Percentiles rank a stretch among this genome's conserved stretches.
Conservation (phyloP, 768 basidiomycete genomes). For the Nevesoporus exiguus region DNA sequence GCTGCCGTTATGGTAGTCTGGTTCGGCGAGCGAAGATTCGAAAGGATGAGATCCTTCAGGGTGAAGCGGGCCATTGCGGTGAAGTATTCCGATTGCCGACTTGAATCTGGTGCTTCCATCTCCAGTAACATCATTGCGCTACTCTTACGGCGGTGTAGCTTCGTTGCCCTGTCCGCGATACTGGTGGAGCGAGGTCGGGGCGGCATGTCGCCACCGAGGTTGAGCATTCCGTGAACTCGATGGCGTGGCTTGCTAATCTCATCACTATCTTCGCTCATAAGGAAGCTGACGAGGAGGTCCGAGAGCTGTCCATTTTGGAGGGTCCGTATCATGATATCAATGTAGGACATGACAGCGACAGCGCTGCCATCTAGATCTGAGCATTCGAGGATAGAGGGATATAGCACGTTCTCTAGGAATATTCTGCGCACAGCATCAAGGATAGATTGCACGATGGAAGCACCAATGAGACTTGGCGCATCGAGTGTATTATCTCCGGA, state of each 20-base stretch:
- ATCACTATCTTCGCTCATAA: conserved; percentile 82
- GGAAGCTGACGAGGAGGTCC: conserved; percentile 70
- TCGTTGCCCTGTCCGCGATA: conserved; percentile 39
- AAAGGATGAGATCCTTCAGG: conserved; percentile 80
- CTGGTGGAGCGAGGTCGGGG: conserved; percentile 32
- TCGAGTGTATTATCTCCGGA: conserved; percentile 39
- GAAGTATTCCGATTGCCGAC: conserved; percentile 75
- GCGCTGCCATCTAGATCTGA: conserved; percentile 93
- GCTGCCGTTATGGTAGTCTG: conserved; percentile 70
- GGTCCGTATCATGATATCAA: conserved; percentile 82
- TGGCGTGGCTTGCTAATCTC: conserved; percentile 49
- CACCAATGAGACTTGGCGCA: conserved; percentile 65
- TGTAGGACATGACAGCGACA: conserved; percentile 92
- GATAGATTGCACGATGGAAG: conserved; percentile 80
- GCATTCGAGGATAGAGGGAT: conserved; percentile 90
- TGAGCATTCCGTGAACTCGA: conserved; percentile 40
- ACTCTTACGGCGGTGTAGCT: conserved; percentile 66
- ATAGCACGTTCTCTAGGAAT: conserved; percentile 90
- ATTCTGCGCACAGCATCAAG: conserved; percentile 77
- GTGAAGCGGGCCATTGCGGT: conserved; percentile 88
- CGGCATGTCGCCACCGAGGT: conserved; percentile 36
- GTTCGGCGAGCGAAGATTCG: conserved; percentile 69
- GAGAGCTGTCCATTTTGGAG: conserved; percentile 66
- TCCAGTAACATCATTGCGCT: conserved; percentile 90
- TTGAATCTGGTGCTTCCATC: conserved; percentile 73